phyloP scores from a whole-genome alignment of 2,329 filamentous ascomycete genomes.

The Aspergillus ibericus region DNA sequence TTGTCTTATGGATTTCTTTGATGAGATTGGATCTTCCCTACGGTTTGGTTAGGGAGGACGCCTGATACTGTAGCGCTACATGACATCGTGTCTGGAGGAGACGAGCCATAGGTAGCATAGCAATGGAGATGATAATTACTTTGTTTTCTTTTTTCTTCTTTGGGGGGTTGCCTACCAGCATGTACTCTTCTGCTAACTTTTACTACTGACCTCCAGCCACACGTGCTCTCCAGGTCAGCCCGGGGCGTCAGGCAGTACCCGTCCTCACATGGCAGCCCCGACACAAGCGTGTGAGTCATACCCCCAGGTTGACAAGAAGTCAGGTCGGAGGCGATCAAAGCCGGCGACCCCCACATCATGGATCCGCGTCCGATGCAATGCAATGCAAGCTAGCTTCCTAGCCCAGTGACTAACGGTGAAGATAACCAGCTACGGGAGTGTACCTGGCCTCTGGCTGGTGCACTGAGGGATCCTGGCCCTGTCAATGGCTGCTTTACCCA shows the following conservation, averaged over 20 bases:
- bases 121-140: background rate
- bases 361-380: slow-evolving; percentile 13
- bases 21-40: background rate
- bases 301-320: background rate
- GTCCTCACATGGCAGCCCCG: background rate
- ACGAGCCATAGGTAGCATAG: slow-evolving; percentile 4
- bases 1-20: background rate
- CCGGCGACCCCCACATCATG: slow-evolving; percentile 5
- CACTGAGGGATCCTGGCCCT: background rate
- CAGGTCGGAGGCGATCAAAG: slow-evolving; percentile 3
- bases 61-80: background rate
- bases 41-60: background rate
- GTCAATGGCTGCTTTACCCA: slow-evolving; percentile 2
- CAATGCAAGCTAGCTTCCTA: slow-evolving; percentile 16
- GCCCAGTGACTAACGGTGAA: background rate
- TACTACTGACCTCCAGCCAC: background rate
- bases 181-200: no score
- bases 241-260: slow-evolving; percentile 11
- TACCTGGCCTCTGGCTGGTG: background rate
- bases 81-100: slow-evolving; percentile 2
- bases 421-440: background rate
- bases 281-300: slow-evolving; percentile 9
- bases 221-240: background rate
- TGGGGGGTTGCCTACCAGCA: background rate
- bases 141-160: background rate